Evolutionary conservation across 176 grass and related monocot genomes (phyloP).

Genomic region (Cenchrus americanus): DNA sequence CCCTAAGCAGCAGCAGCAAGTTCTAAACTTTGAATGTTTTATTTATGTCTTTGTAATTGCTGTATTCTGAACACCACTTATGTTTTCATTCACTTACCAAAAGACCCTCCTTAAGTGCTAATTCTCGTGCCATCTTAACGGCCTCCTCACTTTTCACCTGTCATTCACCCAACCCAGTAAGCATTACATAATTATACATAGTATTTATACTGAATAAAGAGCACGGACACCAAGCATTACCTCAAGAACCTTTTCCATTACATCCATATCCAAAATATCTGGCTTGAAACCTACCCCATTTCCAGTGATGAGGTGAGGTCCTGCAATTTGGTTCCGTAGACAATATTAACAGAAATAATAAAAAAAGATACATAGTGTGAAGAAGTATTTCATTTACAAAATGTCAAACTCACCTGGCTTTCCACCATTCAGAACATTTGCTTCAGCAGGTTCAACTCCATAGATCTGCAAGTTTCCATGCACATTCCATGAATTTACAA

Average conservation of each 20-base stretch:
- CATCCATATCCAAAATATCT: conserved; percentile 89
- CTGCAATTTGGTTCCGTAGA: conserved; percentile 45
- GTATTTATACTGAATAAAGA: not conserved
- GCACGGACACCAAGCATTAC: conserved; percentile 17
- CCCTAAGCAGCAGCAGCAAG: not conserved
- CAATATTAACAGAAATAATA: not conserved
- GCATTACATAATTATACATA: not conserved
- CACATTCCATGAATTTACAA: not conserved
- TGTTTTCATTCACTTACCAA: conserved; percentile 52
- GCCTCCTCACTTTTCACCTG: conserved; percentile 87
- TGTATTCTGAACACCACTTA: not conserved
- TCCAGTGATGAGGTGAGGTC: conserved; percentile 88
- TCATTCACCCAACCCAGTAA: not conserved
- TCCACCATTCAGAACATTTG: conserved; percentile 58
- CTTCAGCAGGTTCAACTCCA: conserved; percentile 51
- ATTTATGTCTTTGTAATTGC: not conserved
- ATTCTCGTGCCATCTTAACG: conserved; percentile 80
- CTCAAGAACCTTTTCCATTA: conserved; percentile 95
- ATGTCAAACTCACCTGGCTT: conserved; percentile 44
- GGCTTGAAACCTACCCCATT: conserved; percentile 98
- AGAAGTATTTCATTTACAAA: not conserved
- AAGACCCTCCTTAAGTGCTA: conserved; percentile 84
- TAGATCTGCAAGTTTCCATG: conserved; percentile 42
- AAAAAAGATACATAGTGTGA: not conserved
- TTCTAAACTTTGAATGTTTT: conserved; percentile 7